A percentile compares a stretch with the other conserved stretches of the same genome.
Evolutionary conservation across 345 rosid genomes (phyloP).

Genomic region (Excoecaria agallocha): DNA sequence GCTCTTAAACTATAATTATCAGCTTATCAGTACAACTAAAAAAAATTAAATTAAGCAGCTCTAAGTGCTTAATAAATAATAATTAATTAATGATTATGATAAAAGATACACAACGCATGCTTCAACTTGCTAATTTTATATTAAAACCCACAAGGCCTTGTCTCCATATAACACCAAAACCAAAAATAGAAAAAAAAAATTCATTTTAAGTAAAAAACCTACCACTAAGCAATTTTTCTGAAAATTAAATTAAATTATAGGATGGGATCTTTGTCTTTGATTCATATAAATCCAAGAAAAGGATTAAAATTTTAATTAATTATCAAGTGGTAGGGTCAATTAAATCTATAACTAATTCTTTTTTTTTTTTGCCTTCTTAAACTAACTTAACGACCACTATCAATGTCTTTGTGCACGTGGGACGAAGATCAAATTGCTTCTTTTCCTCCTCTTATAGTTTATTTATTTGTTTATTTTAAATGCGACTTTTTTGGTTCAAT

Average conservation of each 20-base stretch:
- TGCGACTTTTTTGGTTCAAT: too few species aligned
- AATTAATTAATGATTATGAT: not conserved
- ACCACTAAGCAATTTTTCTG: not conserved
- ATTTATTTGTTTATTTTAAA: not conserved
- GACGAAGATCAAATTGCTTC: constrained; percentile 3
- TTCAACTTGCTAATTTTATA: constrained; percentile 14
- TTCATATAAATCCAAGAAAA: not conserved
- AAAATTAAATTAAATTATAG: not conserved
- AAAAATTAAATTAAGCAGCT: not conserved
- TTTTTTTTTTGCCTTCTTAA: constrained; percentile 12
- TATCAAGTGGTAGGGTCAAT: constrained; percentile 3
- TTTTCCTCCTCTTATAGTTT: not conserved
- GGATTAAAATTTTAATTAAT: not conserved
- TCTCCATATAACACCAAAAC: constrained; percentile 18
- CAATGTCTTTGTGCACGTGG: constrained; percentile 1
- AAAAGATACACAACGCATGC: constrained; percentile 15
- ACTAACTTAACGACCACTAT: constrained; percentile 22
- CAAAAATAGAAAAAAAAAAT: constrained; percentile 3
- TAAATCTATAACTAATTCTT: not conserved
- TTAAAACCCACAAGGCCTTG: constrained; percentile 20
- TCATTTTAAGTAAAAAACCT: not conserved
- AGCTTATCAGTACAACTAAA: not conserved
- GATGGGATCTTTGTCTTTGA: constrained; percentile 2
- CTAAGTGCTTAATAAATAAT: not conserved
- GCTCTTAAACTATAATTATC: not conserved